Conservation (phyloP, 2,329 filamentous ascomycete species). For the Coleophoma cylindrospora region DNA sequence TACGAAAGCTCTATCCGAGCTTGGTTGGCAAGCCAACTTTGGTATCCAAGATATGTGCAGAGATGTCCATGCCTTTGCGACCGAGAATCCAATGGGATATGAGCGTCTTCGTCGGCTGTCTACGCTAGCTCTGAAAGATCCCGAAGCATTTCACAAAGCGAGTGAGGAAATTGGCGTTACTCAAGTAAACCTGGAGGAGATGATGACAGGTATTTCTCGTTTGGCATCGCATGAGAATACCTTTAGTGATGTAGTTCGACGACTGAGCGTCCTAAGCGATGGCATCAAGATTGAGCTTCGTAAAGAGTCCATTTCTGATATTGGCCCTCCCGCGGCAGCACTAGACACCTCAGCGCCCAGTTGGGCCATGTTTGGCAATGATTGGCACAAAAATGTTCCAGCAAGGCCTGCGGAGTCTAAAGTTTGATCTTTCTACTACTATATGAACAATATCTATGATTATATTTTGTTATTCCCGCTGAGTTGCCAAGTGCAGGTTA, state of each 20-base stretch:
- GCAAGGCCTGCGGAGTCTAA: neutral
- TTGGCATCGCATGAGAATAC: neutral
- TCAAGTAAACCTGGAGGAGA: neutral
- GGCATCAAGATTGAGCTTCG: neutral
- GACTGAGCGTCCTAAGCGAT: neutral
- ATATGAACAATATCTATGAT: no score
- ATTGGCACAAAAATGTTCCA: neutral
- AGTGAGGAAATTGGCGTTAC: constrained; percentile 1
- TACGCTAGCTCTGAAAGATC: constrained; percentile 2
- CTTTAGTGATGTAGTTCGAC: neutral
- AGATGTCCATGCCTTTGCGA: constrained; percentile 8
- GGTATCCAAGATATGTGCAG: constrained; percentile 11
- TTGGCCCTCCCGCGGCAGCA: neutral
- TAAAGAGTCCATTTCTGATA: neutral
- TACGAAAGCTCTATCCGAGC: constrained; percentile 32
- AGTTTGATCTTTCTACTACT: no score
- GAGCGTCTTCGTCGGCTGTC: constrained; percentile 1
- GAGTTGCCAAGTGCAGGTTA: no score
- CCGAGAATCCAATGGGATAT: constrained; percentile 3
- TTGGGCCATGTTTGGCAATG: neutral
- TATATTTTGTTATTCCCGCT: neutral
- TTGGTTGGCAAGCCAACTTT: constrained; percentile 34
- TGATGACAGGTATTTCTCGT: neutral
- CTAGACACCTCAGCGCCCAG: neutral
- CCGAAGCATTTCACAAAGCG: constrained; percentile 1